Percentiles rank a stretch among this genome's conserved stretches.
Conservation (phyloP, 495 filamentous ascomycete species). For the Patellaria atrata region DNA sequence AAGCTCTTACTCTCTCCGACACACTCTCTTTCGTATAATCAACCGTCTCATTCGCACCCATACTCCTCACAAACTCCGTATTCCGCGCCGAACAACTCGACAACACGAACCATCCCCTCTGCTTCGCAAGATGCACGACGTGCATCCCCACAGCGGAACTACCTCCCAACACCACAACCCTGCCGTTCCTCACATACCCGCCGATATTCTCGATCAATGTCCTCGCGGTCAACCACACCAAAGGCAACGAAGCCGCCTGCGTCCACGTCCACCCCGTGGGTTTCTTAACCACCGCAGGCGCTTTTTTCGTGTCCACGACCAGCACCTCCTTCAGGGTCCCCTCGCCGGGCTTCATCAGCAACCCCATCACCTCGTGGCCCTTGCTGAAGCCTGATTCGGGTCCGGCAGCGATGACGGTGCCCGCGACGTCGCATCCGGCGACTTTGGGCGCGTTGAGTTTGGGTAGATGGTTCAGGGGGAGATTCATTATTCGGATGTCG, state of each 20-base stretch:
- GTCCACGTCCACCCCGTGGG: slow-evolving; percentile 20
- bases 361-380: slow-evolving; percentile 20
- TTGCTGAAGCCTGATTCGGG: slow-evolving; percentile 10
- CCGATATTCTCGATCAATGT: slow-evolving; percentile 9
- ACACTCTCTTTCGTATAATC: slow-evolving; percentile 22
- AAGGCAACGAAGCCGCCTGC: slow-evolving; percentile 17
- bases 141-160: slow-evolving; percentile 14
- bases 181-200: slow-evolving; percentile 13
- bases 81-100: slow-evolving; percentile 21
- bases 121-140: slow-evolving; percentile 15
- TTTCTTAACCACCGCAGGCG: slow-evolving; percentile 15
- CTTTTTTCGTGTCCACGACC: too few relatives aligned
- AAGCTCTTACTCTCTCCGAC: slow-evolving; percentile 5
- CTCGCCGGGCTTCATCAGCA: slow-evolving; percentile 10
- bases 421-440: slow-evolving; percentile 21
- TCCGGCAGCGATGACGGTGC: slow-evolving; percentile 18
- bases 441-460: slow-evolving; percentile 8
- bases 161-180: slow-evolving; percentile 18
- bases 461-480: slow-evolving; percentile 13
- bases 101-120: slow-evolving; percentile 15
- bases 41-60: slow-evolving; percentile 21
- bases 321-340: slow-evolving; percentile 20
- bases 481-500: slow-evolving; percentile 24
- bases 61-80: slow-evolving; percentile 17
- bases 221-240: slow-evolving; percentile 24